Base-by-base conservation (phyloP, 2,329 filamentous ascomycete species). In the Diaporthe citriasiana region DNA sequence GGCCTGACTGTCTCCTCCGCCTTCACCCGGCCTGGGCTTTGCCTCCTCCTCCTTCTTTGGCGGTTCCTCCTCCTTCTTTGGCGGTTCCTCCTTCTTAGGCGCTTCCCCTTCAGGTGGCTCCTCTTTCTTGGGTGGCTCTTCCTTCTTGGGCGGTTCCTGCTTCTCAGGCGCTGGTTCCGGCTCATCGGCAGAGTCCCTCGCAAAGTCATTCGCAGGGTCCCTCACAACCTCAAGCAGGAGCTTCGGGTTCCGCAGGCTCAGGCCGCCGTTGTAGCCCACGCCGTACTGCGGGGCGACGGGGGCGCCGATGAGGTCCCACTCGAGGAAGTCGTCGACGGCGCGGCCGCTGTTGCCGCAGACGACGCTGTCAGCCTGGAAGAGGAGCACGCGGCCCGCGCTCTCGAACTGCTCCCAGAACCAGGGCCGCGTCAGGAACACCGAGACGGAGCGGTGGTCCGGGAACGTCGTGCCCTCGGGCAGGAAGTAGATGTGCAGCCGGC, bases 301-400 rank as follows among this genome's bases (percentile, higher is more conserved):
- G 22, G 82, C 82, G 1, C 82, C 81, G 70, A 83, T 73, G 25
- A 81, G 78, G 74, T 85, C 83, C 76, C 78, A 84, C 42, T 78
- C 76, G 15, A 83, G 22, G 68, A 85, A 85, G 65, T 83, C 82
- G 57, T 84, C 82, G n/a, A 80, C 76, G 60, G 75, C 77, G 5
- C 71, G 73, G 38, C 76, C 51, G 25, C 80, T 75, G 42, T 79
- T 81, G 55, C 78, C 78, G 78, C 83, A 85, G 15, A 85, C 57
- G 72, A 84, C 80, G 71, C 80, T 82, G 77, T 84, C 83, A 35
- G 80, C 79, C 78, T 84, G 83, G 80, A 84, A 85, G 12, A 84
- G 73, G 22, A 84, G 80, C 22, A 84, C 76, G 74, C 82, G 80
- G 50, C 76, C 69, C 47, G 82, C 81, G 7, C 80, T 79, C 30